Base-by-base conservation (phyloP, 306 rosid species). In the Quercus alba region DNA sequence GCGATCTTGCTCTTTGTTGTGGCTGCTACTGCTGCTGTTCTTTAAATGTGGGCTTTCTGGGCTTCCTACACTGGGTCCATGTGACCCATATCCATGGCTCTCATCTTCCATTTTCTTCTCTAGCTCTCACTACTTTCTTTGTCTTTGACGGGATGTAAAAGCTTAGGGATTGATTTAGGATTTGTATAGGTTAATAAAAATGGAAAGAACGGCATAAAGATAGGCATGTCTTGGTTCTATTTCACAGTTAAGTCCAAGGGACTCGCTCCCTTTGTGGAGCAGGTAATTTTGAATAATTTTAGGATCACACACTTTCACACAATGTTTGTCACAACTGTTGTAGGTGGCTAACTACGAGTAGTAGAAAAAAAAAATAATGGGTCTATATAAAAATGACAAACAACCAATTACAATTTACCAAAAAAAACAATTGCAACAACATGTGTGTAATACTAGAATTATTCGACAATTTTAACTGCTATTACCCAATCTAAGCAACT, bases 1-100 rank as follows among this genome's bases (percentile, higher is more conserved):
- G 13, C 88, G 85, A 79, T 91, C 92, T 83, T 86, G 92, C 77
- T 91, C 92, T 86, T 89, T 89, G 69, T 83, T 89, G 78, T 19
- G 49, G 23, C 1, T 56, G 57, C 9, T 64, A 67, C 19, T 72
- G 56, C 35, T 76, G 64, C 4, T 30, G 61, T 25, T 70, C 31
- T 84, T 87, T 73, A 76, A 78, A 81, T 72, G 79, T 51, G 91
- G 91, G 56, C 80, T 85, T 77, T 84, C 87, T 5, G 84, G 88
- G 70, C 88, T 85, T 62, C 78, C 77, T 83, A 69, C 81, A 75
- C 49, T 84, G 44, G 77, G 72, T 80, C 85, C 90, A 76, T 87
- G 74, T 77, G 85, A 77, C 74, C 77, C 69, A 81, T 83, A 83
- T 76, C 17, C 82, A 5, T 78, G 82, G 66, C 71, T 82, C 52